Conservation (phyloP, 768 basidiomycete species). For the Mycena rosella region DNA sequence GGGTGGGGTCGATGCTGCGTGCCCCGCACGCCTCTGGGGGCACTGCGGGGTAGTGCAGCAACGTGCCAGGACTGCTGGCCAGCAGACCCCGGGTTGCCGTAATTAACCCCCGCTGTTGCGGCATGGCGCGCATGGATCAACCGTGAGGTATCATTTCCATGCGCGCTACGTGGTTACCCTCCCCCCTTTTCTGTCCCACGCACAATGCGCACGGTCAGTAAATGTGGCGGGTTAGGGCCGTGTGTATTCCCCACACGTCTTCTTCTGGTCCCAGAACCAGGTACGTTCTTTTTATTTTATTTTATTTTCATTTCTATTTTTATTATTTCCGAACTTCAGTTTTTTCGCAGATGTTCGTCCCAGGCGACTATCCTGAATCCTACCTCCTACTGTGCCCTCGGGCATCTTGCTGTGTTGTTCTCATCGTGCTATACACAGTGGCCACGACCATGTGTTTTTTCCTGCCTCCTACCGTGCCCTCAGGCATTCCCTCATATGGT, state of each 20-base stretch:
- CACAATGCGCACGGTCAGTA: slow-evolving; percentile 2
- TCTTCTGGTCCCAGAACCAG: slow-evolving; percentile 19
- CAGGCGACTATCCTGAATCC: no score
- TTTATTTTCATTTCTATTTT: no score
- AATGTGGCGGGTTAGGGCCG: slow-evolving; percentile 24
- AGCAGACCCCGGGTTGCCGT: slow-evolving; percentile 24
- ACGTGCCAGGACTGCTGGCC: slow-evolving; percentile 31
- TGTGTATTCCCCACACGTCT: neutral
- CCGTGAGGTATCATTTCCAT: neutral
- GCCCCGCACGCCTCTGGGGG: neutral
- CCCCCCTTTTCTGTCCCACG: slow-evolving; percentile 25
- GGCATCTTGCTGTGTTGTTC: no score
- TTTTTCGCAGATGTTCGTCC: no score
- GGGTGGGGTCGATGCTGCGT: slow-evolving; percentile 1
- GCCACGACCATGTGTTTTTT: neutral
- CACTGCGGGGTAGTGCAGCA: neutral
- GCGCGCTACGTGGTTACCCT: slow-evolving; percentile 9
- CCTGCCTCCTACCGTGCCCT: no score
- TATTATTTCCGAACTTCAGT: no score
- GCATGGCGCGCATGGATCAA: neutral
- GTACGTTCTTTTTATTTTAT: no score
- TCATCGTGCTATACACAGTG: no score
- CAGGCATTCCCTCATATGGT: no score
- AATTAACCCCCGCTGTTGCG: slow-evolving; percentile 25
- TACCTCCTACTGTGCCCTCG: no score